phyloP scores from a whole-genome alignment of 1,139 yeast genomes.

The Candida anutae region DNA sequence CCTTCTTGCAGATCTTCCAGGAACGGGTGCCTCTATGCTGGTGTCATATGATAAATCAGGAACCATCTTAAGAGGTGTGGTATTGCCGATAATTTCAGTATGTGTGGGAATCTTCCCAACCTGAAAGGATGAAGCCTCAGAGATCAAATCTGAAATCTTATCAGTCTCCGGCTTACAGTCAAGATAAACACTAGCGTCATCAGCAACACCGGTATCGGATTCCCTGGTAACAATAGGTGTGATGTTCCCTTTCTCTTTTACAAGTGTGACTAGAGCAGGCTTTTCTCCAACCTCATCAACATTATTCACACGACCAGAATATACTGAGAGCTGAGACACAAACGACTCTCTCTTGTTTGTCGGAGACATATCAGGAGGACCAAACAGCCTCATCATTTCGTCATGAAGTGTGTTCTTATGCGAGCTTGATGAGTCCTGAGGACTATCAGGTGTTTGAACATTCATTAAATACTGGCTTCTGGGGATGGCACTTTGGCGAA shows the following conservation, averaged over 20 bases:
- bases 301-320: conserved; percentile 17
- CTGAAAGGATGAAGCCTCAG: conserved; percentile 10
- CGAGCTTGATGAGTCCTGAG: too few relatives aligned
- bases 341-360: conserved; percentile 22
- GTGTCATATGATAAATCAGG: conserved; percentile 24
- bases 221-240: neutral
- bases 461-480: too few relatives aligned
- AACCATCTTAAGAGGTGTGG: conserved; percentile 1
- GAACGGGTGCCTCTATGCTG: conserved; percentile 31
- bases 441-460: too few relatives aligned
- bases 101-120: conserved; percentile 14
- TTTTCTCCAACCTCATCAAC: conserved; percentile 11
- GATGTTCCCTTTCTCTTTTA: neutral
- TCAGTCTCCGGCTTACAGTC: neutral
- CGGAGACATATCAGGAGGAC: too few relatives aligned
- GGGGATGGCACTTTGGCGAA: too few relatives aligned
- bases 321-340: conserved; percentile 21
- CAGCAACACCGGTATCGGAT: neutral
- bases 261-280: conserved; percentile 7
- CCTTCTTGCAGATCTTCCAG: conserved; percentile 35
- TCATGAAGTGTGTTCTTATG: too few relatives aligned
- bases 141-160: conserved; percentile 4
- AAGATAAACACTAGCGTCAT: neutral
- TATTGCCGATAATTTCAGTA: conserved; percentile 1
- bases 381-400: too few relatives aligned